Percentiles rank a stretch among this genome's conserved stretches.
Evolutionary conservation across 768 basidiomycete species (phyloP).

Genomic region (Epithele typhae): DNA sequence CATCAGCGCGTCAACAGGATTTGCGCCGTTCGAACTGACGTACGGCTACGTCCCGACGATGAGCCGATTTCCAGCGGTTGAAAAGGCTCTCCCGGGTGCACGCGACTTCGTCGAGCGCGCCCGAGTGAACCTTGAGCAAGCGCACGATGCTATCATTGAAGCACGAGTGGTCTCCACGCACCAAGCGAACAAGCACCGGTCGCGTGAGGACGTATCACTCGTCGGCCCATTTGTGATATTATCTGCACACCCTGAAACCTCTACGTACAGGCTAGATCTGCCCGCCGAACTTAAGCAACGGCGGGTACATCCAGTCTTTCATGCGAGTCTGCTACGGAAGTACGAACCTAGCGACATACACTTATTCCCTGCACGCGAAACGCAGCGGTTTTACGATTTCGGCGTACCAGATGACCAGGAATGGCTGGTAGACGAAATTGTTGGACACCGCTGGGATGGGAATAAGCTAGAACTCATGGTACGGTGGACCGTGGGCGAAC

Average conservation of each 20-base stretch:
- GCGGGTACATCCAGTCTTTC: slow-evolving; percentile 31
- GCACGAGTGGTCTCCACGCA: slow-evolving; percentile 26
- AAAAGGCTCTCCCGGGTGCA: slow-evolving; percentile 17
- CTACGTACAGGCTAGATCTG: slow-evolving; percentile 28
- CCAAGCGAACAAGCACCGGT: slow-evolving; percentile 25
- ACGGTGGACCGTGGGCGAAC: slow-evolving; percentile 13
- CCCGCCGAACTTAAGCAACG: slow-evolving; percentile 20
- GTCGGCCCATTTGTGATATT: slow-evolving; percentile 35
- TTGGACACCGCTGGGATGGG: slow-evolving; percentile 16
- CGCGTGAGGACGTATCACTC: slow-evolving; percentile 14
- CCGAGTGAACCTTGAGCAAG: slow-evolving; percentile 20
- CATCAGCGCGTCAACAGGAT: slow-evolving; percentile 28
- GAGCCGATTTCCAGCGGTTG: not conserved
- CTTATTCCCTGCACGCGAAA: slow-evolving; percentile 30
- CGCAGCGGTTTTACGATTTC: slow-evolving; percentile 31
- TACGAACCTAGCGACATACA: slow-evolving; percentile 27
- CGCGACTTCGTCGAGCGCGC: slow-evolving; percentile 23
- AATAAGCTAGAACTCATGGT: slow-evolving; percentile 2
- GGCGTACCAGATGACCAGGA: slow-evolving; percentile 29
- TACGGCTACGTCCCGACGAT: slow-evolving; percentile 16
- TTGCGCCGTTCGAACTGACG: slow-evolving; percentile 30
- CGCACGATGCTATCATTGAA: slow-evolving; percentile 36
- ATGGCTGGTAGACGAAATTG: slow-evolving; percentile 34
- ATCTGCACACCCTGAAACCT: slow-evolving; percentile 14
- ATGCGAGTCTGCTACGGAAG: slow-evolving; percentile 28